Evolutionary conservation across 2,329 filamentous ascomycete genomes (phyloP), one percentile per base, ranked within the genome.

Genomic region (Arthrocladium fulminans): DNA sequence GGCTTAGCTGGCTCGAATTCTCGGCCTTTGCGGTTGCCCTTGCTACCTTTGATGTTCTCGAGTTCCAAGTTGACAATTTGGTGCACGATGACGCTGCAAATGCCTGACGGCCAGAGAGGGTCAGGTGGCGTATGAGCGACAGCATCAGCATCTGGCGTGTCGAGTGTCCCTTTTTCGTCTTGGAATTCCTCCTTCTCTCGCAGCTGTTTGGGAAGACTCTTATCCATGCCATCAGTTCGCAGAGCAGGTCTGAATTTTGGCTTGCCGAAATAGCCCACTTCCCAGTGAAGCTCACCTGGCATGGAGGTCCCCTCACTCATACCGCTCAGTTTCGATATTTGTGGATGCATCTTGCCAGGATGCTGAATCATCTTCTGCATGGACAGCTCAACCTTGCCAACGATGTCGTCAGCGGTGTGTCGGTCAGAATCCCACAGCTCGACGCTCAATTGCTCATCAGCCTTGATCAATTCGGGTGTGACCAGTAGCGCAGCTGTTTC

Each of bases 391-490:
- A 97, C 80, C 66, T 96, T 96, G 47, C 92, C 92, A 12, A 96
- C 88, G 39, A 96, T 85, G 59, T 97, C 92, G 61, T 97, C 92
- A 1, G 90, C 87, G 8, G 87, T 92, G 34, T 86, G 87, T 39
- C 89, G 79, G 64, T 97, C 92, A 44, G 87, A 94, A 65, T 97
- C 92, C 92, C 92, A 97, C 1, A 97, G 77, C 63, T 97, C 90
- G 55, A 97, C 82, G 8, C 88, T 90, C 3, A 97, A 75, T 61
- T 92, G 88, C 68, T 98, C 92, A 55, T 96, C 84, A 0, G 86
- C 90, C 67, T 92, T 94, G 71, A 97, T 87, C 46, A 95, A 74
- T 55, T 96, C 89, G 0, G 86, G 78, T 0, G 86, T 95, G 4
- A 98, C 86, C 13, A 96, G 72, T 15, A 97, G 73, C 1, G 87